phyloP scores from a whole-genome alignment of 2,329 filamentous ascomycete species.

The Clonostachys chloroleuca region DNA sequence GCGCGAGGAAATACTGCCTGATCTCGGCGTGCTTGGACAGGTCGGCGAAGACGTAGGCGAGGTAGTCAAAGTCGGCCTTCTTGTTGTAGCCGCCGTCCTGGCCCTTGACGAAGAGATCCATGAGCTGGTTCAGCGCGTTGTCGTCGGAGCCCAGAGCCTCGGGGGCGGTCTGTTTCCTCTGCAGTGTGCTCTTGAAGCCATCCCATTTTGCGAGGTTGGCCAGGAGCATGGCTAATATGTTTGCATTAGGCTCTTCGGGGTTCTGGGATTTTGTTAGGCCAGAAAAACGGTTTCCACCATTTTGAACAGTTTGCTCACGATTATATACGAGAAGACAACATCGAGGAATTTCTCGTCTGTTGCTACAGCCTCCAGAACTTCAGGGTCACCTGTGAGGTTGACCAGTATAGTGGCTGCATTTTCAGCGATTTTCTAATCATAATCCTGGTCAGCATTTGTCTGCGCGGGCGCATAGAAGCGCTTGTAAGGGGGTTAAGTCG shows the following conservation, averaged over 20 bases:
- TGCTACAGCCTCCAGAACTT: slow-evolving; percentile 68
- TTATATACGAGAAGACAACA: slow-evolving; percentile 66
- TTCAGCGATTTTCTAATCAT: slow-evolving; percentile 74
- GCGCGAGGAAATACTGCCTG: slow-evolving; percentile 68
- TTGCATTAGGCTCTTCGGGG: slow-evolving; percentile 73
- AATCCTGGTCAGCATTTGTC: slow-evolving; percentile 1
- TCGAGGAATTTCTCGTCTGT: slow-evolving; percentile 80
- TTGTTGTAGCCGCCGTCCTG: slow-evolving; percentile 80
- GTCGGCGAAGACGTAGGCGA: slow-evolving; percentile 92
- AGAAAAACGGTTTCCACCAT: not conserved
- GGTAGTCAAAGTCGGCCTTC: slow-evolving; percentile 82
- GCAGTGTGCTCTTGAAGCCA: slow-evolving; percentile 63
- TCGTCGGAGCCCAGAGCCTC: slow-evolving; percentile 68
- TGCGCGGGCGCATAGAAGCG: too few relatives aligned
- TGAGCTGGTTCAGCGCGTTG: slow-evolving; percentile 79
- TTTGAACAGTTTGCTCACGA: slow-evolving; percentile 45
- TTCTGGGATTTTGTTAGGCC: slow-evolving; percentile 36
- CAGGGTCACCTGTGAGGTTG: slow-evolving; percentile 74
- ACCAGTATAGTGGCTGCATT: slow-evolving; percentile 88
- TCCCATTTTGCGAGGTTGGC: slow-evolving; percentile 87
- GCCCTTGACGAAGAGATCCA: slow-evolving; percentile 95
- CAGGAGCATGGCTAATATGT: slow-evolving; percentile 85
- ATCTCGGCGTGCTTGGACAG: slow-evolving; percentile 77
- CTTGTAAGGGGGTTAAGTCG: not conserved
- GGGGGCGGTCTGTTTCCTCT: slow-evolving; percentile 63